A percentile compares a stretch with the other conserved stretches of the same genome.
These are phyloP conservation scores for Westerdykella ornata DNA, from an alignment of 2,329 filamentous ascomycete genomes.

Conservation along the genomic window DNA sequence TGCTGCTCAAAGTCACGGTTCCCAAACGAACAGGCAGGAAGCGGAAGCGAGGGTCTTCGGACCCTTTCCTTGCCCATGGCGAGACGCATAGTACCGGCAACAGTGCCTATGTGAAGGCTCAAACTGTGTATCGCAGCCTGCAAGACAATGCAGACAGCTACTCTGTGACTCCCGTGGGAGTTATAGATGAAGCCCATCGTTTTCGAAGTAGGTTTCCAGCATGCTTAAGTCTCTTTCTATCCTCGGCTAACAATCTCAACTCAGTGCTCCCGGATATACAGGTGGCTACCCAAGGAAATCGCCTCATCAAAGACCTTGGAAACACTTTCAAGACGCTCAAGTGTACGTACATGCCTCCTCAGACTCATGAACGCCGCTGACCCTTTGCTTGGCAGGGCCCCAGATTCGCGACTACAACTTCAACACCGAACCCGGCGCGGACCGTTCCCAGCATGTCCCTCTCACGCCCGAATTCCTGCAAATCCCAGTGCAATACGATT, in stretches of 20 bases:
- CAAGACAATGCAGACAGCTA: conserved; percentile 65
- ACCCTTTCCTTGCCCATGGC: conserved; percentile 48
- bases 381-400: conserved; percentile 42
- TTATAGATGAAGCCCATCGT: conserved; percentile 73
- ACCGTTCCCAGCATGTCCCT: conserved; percentile 62
- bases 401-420: conserved; percentile 57
- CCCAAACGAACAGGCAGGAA: conserved; percentile 82
- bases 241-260: conserved; percentile 11
- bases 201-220: conserved; percentile 59
- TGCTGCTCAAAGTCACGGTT: conserved; percentile 79
- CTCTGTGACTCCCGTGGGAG: conserved; percentile 61
- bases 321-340: conserved; percentile 65
- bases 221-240: not conserved
- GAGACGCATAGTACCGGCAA: conserved; percentile 5
- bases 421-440: conserved; percentile 41
- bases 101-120: conserved; percentile 15
- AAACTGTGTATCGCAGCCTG: conserved; percentile 55
- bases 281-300: conserved; percentile 61
- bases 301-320: conserved; percentile 64
- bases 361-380: not conserved
- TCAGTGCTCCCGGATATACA: conserved; percentile 76
- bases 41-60: conserved; percentile 69
- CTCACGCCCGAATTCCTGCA: conserved; percentile 75
- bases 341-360: conserved; percentile 44
- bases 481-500: conserved; percentile 64